These are phyloP conservation scores for Vitis riparia DNA, from an alignment of 164 flowering plant genomes.

Conservation along the genomic window DNA sequence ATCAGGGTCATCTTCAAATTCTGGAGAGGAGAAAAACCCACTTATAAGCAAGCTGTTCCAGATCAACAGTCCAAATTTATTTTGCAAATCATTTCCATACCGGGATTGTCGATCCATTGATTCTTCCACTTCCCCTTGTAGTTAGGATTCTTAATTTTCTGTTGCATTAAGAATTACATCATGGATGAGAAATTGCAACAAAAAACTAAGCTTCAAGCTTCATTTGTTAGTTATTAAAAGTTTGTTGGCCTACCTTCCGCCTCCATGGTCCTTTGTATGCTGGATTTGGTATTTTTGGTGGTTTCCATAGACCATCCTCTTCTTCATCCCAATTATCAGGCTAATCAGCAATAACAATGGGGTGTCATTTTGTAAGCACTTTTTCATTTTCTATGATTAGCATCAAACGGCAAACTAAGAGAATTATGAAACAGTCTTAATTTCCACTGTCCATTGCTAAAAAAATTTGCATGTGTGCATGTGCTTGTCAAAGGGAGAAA, in stretches of 20 bases:
- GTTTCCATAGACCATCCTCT: slow-evolving; percentile 64
- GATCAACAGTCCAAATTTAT: too few relatives aligned
- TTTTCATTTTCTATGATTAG: too few relatives aligned
- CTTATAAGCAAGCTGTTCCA: neutral
- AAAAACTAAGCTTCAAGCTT: neutral
- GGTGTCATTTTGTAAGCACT: too few relatives aligned
- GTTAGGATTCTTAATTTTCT: slow-evolving; percentile 65
- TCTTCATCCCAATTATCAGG: slow-evolving; percentile 67
- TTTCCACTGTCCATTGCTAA: too few relatives aligned
- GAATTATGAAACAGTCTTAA: too few relatives aligned
- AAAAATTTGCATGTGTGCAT: too few relatives aligned
- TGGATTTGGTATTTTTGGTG: slow-evolving; percentile 50
- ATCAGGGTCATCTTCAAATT: slow-evolving; percentile 61
- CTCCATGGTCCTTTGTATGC: slow-evolving; percentile 61
- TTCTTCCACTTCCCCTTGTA: slow-evolving; percentile 63
- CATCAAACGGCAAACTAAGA: too few relatives aligned
- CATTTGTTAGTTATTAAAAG: neutral
- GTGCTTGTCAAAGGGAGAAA: neutral
- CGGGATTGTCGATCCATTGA: slow-evolving; percentile 63
- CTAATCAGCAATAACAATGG: slow-evolving; percentile 16
- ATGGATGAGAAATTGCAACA: neutral
- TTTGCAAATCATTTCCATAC: slow-evolving; percentile 15
- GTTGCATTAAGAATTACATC: neutral
- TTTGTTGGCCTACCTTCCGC: slow-evolving; percentile 36
- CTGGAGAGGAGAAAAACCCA: slow-evolving; percentile 19